Percentiles rank a stretch among this genome's conserved stretches.
phyloP scores from a whole-genome alignment of 1,284 basidiomycete species.

The Heterobasidion annosum region DNA sequence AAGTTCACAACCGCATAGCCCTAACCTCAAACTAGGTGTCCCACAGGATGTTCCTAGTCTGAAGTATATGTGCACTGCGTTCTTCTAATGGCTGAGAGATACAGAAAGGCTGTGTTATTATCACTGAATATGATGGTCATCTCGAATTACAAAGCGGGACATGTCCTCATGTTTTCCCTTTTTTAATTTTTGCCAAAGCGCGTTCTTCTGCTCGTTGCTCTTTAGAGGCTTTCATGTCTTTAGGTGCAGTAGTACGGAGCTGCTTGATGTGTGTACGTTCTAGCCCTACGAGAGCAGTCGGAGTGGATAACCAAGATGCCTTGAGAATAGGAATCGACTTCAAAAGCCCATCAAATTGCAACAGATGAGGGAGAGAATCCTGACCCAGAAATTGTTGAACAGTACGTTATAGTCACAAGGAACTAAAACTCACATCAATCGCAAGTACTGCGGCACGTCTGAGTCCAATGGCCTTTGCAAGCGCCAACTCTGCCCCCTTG shows the following conservation, averaged over 20 bases:
- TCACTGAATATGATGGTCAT: no score
- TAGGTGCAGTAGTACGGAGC: slow-evolving; percentile 72
- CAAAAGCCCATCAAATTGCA: slow-evolving; percentile 29
- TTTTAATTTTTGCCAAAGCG: slow-evolving; percentile 32
- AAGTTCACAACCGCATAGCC: no score
- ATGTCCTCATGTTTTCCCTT: no score
- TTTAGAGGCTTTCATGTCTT: slow-evolving; percentile 70
- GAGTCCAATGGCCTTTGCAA: slow-evolving; percentile 60
- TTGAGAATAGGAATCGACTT: slow-evolving; percentile 38
- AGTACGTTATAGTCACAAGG: no score
- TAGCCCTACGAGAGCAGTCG: slow-evolving; percentile 19
- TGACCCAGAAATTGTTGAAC: slow-evolving; percentile 11
- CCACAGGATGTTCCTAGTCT: no score
- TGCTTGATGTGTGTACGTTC: slow-evolving; percentile 82
- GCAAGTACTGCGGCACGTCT: slow-evolving; percentile 65
- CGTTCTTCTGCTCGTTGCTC: slow-evolving; percentile 49
- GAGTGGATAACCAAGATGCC: slow-evolving; percentile 50
- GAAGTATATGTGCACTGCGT: no score
- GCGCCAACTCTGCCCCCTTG: slow-evolving; percentile 53
- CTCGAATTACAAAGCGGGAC: no score
- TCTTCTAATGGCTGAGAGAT: no score
- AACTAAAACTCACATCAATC: slow-evolving; percentile 36
- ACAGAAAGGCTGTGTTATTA: no score
- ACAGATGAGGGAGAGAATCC: slow-evolving; percentile 30
- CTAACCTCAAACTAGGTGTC: no score